A percentile compares a stretch with the other conserved stretches of the same genome.
Conservation (phyloP, 345 rosid species). For the Excoecaria agallocha region DNA sequence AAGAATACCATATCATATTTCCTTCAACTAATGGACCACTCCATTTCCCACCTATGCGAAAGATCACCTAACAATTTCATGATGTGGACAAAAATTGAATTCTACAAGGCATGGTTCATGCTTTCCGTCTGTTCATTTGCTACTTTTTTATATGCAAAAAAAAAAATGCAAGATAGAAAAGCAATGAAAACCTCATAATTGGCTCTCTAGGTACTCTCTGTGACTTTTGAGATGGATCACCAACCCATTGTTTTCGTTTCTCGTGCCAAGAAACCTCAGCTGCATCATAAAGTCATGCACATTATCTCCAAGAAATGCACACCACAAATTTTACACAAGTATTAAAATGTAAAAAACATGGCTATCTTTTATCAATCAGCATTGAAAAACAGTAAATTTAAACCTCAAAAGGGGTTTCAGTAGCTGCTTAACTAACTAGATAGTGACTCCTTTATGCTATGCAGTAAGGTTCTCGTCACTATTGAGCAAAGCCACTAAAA, state of each 20-base stretch:
- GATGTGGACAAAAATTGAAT: neutral
- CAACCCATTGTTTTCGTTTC: conserved; percentile 38
- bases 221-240: conserved; percentile 30
- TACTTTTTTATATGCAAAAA: neutral
- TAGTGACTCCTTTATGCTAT: no score
- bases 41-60: neutral
- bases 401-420: neutral
- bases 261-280: conserved; percentile 41
- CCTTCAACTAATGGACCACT: neutral
- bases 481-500: no score
- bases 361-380: neutral
- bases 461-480: no score
- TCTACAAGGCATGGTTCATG: neutral
- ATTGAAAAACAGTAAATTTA: neutral
- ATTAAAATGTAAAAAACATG: neutral
- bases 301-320: neutral
- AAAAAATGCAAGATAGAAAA: neutral
- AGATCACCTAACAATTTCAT: neutral
- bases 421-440: no score
- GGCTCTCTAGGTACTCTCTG: conserved; percentile 33
- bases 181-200: conserved; percentile 30
- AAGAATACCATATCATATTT: neutral
- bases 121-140: neutral
- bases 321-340: neutral
- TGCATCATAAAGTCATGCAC: conserved; percentile 11